Base-by-base conservation (phyloP, 139 green algal species). In the Medakamo hakoo region DNA sequence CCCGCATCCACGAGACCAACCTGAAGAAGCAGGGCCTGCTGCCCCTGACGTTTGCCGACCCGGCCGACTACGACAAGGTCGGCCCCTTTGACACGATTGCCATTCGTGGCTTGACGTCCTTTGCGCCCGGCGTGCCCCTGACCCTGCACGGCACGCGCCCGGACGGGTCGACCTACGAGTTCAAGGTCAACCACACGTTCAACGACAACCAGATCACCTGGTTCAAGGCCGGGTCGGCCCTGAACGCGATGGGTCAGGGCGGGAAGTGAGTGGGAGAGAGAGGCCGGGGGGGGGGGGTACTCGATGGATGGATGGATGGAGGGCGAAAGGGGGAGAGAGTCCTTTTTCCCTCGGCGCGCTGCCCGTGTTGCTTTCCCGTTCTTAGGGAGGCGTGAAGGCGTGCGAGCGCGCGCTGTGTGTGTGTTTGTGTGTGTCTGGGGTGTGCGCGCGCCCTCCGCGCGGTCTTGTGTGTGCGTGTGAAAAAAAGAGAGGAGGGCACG, bases 1-100 rank as follows among this genome's bases (percentile, higher is more conserved):
- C 90, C 3, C 86, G 90, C 71, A 97, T 97, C 71, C 90, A 97
- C 71, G 90, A 97, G 76, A 96, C 90, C 65, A 96, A 96, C 79
- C 79, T 96, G 58, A 96, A 96, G 80, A 97, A 97, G 83, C 88
- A 93, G 75, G 86, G 86, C 66, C 81, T 94, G 77, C 77, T 94
- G 69, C 85, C 86, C 0, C 78, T 94, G 21, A 91, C 81, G 24
- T 95, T 95, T 63, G 81, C 82, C 52, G 68, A 97, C 79, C 80
- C 87, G 5, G 73, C 82, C 24, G 90, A 97, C 79, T 97, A 97
- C 73, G 89, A 96, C 73, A 90, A 91, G 79, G 80, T 91, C 63
- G 73, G 57, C 28, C 73, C 79, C 57, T 75, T 76, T 49, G 81
- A 88, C 73, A 73, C 65, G 32, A 56, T 97, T n/a, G 77, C 78